Percentiles rank a stretch among this genome's conserved stretches.
Evolutionary conservation across 1,139 yeast species (phyloP).

Genomic region (Zygosaccharomyces pseudobailii): DNA sequence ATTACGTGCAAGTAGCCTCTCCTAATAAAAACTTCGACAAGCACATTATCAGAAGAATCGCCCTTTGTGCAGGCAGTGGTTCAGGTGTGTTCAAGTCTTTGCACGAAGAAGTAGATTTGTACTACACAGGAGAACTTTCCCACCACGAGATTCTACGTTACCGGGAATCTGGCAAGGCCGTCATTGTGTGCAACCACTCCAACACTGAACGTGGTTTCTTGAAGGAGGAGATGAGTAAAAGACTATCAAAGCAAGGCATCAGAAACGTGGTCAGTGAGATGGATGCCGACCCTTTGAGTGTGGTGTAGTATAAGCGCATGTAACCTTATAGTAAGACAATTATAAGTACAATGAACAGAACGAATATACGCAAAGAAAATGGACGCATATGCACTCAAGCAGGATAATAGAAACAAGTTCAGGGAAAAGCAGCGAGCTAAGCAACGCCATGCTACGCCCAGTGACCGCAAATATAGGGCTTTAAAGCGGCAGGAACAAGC

Average conservation of each 20-base stretch:
- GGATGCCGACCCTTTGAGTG: constrained; percentile 53
- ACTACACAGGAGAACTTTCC: constrained; percentile 86
- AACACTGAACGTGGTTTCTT: constrained; percentile 91
- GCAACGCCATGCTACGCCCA: constrained; percentile 32
- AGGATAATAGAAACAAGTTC: constrained; percentile 32
- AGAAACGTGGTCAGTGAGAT: constrained; percentile 43
- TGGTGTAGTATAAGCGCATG: constrained; percentile 11
- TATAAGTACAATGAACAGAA: too few species aligned
- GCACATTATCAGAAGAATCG: constrained; percentile 51
- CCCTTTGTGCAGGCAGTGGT: constrained; percentile 96
- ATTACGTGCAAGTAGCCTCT: constrained; percentile 62
- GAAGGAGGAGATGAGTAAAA: constrained; percentile 42
- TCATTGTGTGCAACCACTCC: constrained; percentile 79
- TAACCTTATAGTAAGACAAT: too few species aligned
- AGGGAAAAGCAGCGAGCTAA: constrained; percentile 33
- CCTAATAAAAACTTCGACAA: constrained; percentile 32
- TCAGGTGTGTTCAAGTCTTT: constrained; percentile 47
- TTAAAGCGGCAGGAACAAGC: constrained; percentile 15
- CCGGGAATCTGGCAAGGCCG: constrained; percentile 67
- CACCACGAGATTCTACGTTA: constrained; percentile 83
- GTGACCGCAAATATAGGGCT: constrained; percentile 29
- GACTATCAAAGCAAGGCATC: constrained; percentile 42
- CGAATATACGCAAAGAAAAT: constrained; percentile 8
- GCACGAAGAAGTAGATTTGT: constrained; percentile 57
- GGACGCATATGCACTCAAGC: constrained; percentile 29